These are phyloP conservation scores for Zoysia pacifica DNA, from an alignment of 176 grass and related monocot species.

Conservation along the genomic window DNA sequence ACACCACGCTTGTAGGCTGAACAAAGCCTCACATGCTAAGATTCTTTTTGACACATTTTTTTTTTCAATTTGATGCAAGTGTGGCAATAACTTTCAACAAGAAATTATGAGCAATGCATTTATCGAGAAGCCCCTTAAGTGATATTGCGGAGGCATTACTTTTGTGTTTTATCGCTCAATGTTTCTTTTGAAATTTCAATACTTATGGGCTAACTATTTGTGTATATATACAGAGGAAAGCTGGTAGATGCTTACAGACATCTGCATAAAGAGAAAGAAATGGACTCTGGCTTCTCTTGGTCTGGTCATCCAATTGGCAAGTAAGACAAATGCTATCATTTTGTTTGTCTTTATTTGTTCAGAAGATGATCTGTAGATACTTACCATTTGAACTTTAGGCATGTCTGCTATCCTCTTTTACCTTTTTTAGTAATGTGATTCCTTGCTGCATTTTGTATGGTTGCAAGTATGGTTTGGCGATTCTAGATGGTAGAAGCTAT, in stretches of 20 bases:
- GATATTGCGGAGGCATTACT: constrained; percentile 12
- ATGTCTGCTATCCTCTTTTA: constrained; percentile 16
- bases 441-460: constrained; percentile 5
- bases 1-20: background rate
- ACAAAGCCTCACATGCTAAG: constrained; percentile 13
- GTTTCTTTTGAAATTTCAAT: constrained; percentile 23
- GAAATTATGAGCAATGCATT: constrained; percentile 5
- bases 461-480: constrained; percentile 23
- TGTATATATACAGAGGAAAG: constrained; percentile 74
- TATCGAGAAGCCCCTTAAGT: constrained; percentile 18
- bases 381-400: constrained; percentile 9
- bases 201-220: constrained; percentile 27
- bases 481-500: constrained; percentile 24
- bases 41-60: background rate
- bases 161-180: constrained; percentile 28
- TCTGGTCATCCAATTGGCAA: constrained; percentile 93
- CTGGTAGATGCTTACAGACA: constrained; percentile 91
- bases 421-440: constrained; percentile 4
- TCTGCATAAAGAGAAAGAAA: constrained; percentile 90
- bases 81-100: background rate
- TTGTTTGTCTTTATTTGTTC: constrained; percentile 13
- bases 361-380: background rate
- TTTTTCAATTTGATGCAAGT: background rate
- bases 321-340: constrained; percentile 51
- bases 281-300: constrained; percentile 85